Percentiles rank a stretch among this genome's conserved stretches.
Evolutionary conservation across 257 asterid species (phyloP).

Genomic region (Solanum habrochaites): DNA sequence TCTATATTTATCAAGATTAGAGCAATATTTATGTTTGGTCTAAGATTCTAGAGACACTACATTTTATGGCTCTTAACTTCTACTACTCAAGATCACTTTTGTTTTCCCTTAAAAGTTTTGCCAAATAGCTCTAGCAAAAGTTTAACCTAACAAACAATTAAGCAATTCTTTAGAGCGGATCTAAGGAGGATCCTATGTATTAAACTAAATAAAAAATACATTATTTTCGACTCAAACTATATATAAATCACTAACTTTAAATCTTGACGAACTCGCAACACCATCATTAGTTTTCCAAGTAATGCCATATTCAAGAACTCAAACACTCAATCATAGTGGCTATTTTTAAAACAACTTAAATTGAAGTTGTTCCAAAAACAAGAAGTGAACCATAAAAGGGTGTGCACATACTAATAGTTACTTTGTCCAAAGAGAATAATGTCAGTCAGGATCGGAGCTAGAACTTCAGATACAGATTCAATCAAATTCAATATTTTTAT

Average conservation of each 20-base stretch:
- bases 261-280: neutral
- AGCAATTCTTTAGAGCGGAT: neutral
- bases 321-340: neutral
- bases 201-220: neutral
- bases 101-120: too few relatives aligned
- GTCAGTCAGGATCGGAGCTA: neutral
- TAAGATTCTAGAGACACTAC: too few relatives aligned
- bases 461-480: neutral
- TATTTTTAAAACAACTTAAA: neutral
- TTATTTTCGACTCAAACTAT: neutral
- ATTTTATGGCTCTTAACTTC: too few relatives aligned
- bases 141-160: neutral
- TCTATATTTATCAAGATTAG: too few relatives aligned
- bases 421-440: neutral
- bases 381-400: neutral
- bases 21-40: too few relatives aligned
- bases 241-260: neutral
- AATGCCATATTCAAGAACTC: neutral
- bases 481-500: neutral
- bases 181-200: too few relatives aligned
- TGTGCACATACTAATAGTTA: neutral
- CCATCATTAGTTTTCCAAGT: neutral
- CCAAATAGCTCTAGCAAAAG: too few relatives aligned
- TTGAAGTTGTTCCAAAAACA: neutral
- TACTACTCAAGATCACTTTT: too few relatives aligned